Evolutionary conservation across 371 early-diverging fungal genomes (phyloP).

Genomic region (Actinomortierella wolfii): DNA sequence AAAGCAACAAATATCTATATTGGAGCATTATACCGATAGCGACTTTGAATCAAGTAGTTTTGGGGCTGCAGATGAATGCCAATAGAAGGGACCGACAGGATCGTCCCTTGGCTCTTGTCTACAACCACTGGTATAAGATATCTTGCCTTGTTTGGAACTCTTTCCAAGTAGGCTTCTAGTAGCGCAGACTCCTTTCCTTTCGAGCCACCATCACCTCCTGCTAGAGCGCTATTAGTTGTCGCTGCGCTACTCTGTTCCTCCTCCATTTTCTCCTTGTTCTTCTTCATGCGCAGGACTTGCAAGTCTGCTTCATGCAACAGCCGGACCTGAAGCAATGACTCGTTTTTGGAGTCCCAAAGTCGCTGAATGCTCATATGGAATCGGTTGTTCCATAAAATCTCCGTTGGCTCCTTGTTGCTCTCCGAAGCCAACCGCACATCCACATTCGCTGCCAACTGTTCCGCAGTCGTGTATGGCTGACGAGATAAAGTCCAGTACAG

Average conservation of each 20-base stretch:
- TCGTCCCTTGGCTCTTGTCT: not conserved
- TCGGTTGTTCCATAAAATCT: constrained; percentile 29
- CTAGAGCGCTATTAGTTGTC: not conserved
- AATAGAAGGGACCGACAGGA: constrained; percentile 25
- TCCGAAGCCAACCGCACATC: not conserved
- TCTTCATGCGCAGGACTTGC: not conserved
- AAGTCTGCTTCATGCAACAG: constrained; percentile 6
- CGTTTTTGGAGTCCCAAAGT: not conserved
- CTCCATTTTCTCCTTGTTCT: not conserved
- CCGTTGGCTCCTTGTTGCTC: not conserved
- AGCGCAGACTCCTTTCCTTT: not conserved
- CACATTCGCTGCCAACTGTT: constrained; percentile 9
- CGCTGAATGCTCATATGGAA: constrained; percentile 14
- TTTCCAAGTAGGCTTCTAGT: constrained; percentile 10
- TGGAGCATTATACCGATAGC: constrained; percentile 1
- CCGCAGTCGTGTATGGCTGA: constrained; percentile 25
- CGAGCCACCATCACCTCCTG: not conserved
- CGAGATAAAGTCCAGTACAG: constrained; percentile 27
- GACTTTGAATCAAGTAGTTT: constrained; percentile 2
- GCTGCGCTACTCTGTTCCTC: not conserved
- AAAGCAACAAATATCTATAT: too few relatives aligned
- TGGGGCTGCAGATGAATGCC: constrained; percentile 11
- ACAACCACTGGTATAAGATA: constrained; percentile 22
- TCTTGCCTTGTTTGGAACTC: constrained; percentile 16
- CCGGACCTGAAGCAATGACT: constrained; percentile 4